phyloP scores from a whole-genome alignment of 2,329 filamentous ascomycete genomes.

The Furcasterigmium furcatum region DNA sequence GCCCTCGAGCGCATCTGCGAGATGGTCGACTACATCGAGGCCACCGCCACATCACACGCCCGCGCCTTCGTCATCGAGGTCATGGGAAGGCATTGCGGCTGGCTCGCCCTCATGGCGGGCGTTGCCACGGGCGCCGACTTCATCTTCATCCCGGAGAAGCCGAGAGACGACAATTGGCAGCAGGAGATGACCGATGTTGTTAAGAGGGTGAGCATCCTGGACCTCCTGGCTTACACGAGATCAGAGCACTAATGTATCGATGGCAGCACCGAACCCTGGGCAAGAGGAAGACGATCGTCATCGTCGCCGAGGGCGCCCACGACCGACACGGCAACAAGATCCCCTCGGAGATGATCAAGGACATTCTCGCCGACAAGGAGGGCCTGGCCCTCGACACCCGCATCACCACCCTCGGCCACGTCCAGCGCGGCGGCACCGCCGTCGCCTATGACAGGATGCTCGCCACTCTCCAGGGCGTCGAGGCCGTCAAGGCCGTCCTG shows the following conservation, averaged over 20 bases:
- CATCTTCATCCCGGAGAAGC: constrained; percentile 94
- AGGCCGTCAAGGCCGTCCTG: constrained; percentile 88
- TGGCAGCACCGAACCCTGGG: constrained; percentile 76
- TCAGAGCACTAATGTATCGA: not conserved
- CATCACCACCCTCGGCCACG: constrained; percentile 92
- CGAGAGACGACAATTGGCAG: constrained; percentile 82
- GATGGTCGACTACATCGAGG: constrained; percentile 94
- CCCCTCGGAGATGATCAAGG: constrained; percentile 75
- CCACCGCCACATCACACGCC: constrained; percentile 90
- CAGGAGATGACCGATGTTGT: constrained; percentile 82
- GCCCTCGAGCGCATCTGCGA: constrained; percentile 91
- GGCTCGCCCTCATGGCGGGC: constrained; percentile 94
- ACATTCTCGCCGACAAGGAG: constrained; percentile 75
- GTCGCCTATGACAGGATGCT: constrained; percentile 95
- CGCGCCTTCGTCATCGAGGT: constrained; percentile 97
- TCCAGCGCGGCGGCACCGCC: constrained; percentile 91
- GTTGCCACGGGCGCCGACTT: constrained; percentile 95
- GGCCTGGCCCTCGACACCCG: constrained; percentile 84
- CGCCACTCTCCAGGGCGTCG: constrained; percentile 87
- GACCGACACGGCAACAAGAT: constrained; percentile 84
- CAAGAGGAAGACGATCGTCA: constrained; percentile 97
- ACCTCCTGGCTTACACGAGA: not conserved
- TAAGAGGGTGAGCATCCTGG: constrained; percentile 50
- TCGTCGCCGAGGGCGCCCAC: constrained; percentile 92
- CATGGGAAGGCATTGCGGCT: constrained; percentile 97